Evolutionary conservation across 306 rosid species (phyloP), one percentile per base, ranked within the genome.

Genomic region (Fragaria vesca): DNA sequence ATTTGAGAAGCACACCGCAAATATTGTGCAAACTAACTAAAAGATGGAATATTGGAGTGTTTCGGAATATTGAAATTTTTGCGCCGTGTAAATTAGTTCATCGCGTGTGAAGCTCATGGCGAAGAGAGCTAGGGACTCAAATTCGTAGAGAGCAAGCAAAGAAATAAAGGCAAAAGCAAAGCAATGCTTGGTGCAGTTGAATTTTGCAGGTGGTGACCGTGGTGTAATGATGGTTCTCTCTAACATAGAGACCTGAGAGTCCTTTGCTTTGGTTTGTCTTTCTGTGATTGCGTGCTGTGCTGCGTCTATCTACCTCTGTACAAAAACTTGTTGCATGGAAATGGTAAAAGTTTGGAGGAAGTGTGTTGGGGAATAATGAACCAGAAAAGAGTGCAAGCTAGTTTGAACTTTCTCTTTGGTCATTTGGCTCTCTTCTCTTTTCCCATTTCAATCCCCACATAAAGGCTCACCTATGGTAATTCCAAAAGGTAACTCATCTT

Each of bases 271-370:
- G 34, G 70, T 42, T 76, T 73, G 74, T 76, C 81, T 87, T 71
- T 83, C 77, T 83, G 89, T 73, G 84, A 80, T 76, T 85, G 84
- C 85, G 85, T 83, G 91, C n/a, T 1, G n/a, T 30, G 11, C 69
- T 15, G 21, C 8, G 11, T 45, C 36, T 69, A 1, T 69, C 34
- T 21, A 16, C 46, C 17, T 12, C 55, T 69, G 73, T 26, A 6
- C 12, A 43, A 40, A 66, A 8, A 38, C 48, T 38, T 28, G 58
- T 32, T 50, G 17, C 28, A 4, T 32, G 76, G 17, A 73, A 74
- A 54, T 81, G 48, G 80, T 71, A 47, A 66, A 74, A 51, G 36
- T 60, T 60, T 68, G 34, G 71, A 79, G 76, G 66, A 81, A 74
- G 5, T 71, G 18, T 73, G 81, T 58, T 83, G 65, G 32, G 80